phyloP scores from a whole-genome alignment of 2,329 filamentous ascomycete genomes.

The Ophiostoma pallidulum region DNA sequence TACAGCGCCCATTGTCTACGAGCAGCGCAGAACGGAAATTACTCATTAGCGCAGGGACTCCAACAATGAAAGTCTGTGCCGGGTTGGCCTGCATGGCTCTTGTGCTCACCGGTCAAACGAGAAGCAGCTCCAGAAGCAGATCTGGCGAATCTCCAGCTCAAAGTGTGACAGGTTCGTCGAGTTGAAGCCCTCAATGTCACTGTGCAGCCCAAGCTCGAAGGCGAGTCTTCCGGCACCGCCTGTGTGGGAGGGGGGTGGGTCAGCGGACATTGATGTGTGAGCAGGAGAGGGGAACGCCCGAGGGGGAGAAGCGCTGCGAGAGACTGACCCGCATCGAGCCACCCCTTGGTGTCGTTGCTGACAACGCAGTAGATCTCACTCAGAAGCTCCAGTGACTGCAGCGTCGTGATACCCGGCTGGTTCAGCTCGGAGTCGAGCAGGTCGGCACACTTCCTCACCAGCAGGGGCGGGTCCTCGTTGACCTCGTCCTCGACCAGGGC shows the following conservation, averaged over 20 bases:
- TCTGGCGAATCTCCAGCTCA: slow-evolving; percentile 7
- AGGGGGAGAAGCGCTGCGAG: too few relatives aligned
- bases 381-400: slow-evolving; percentile 9
- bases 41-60: too few relatives aligned
- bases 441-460: not conserved
- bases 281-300: too few relatives aligned
- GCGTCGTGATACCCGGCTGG: slow-evolving; percentile 5
- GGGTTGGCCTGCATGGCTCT: not conserved
- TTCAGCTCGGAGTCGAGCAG: slow-evolving; percentile 3
- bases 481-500: slow-evolving; percentile 6
- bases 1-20: slow-evolving; percentile 12
- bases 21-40: too few relatives aligned
- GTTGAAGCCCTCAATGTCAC: not conserved
- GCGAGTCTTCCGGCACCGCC: slow-evolving; percentile 3
- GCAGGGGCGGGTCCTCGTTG: slow-evolving; percentile 3
- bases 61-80: not conserved
- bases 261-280: not conserved
- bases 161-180: not conserved
- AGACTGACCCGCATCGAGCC: slow-evolving; percentile 1
- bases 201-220: slow-evolving; percentile 8
- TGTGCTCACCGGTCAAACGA: slow-evolving; percentile 3
- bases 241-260: not conserved
- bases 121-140: slow-evolving; percentile 10
- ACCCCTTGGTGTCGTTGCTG: slow-evolving; percentile 9
- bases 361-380: slow-evolving; percentile 5